Conservation (phyloP, 129 eudicot genomes). For the Rutidosis leptorrhynchoides region DNA sequence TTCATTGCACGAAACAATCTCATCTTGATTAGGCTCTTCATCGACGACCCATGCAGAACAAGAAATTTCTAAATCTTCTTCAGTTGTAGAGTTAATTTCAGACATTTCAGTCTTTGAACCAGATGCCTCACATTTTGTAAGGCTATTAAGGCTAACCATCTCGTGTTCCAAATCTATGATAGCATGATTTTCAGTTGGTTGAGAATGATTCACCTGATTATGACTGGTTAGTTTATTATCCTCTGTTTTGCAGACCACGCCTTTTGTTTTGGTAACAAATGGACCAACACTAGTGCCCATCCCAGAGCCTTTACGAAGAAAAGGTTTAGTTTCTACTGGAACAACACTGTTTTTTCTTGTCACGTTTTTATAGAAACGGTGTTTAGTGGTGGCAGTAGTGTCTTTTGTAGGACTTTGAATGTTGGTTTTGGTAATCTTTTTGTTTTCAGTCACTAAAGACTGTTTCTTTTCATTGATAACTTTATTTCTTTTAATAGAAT, state of each 20-base stretch:
- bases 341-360: slow-evolving; percentile 82
- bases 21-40: slow-evolving; percentile 59
- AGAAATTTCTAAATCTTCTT: slow-evolving; percentile 59
- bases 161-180: slow-evolving; percentile 30
- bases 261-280: slow-evolving; percentile 39
- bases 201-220: slow-evolving; percentile 39
- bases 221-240: slow-evolving; percentile 33
- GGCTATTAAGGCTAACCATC: slow-evolving; percentile 30
- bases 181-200: slow-evolving; percentile 20
- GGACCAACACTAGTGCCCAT: slow-evolving; percentile 44
- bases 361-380: slow-evolving; percentile 61
- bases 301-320: slow-evolving; percentile 73
- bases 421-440: slow-evolving; percentile 44
- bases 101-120: slow-evolving; percentile 25
- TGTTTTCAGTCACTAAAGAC: slow-evolving; percentile 39
- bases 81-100: slow-evolving; percentile 29
- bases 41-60: slow-evolving; percentile 84
- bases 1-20: slow-evolving; percentile 37
- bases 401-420: slow-evolving; percentile 45
- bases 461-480: slow-evolving; percentile 45
- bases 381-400: slow-evolving; percentile 47
- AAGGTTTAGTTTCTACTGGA: slow-evolving; percentile 83
- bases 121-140: slow-evolving; percentile 29
- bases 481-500: slow-evolving; percentile 42
- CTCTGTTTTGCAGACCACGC: slow-evolving; percentile 33